Conservation (phyloP, 257 asterid species). For the Lithospermum erythrorhizon region DNA sequence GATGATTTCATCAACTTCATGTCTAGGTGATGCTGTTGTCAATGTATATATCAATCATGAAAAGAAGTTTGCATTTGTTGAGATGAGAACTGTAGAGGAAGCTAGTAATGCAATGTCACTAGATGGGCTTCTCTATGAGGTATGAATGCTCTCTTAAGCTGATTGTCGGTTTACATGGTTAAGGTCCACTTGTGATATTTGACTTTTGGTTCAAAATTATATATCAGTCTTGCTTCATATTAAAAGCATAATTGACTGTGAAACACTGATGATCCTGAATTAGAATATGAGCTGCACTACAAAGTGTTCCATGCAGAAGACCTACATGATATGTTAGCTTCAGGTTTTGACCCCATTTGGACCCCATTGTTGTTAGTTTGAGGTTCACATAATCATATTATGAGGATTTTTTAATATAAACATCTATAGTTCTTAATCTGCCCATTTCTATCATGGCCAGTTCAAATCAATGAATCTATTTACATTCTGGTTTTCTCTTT, state of each 20-base stretch:
- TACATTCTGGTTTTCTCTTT: not conserved
- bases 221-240: not conserved
- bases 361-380: too few relatives aligned
- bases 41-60: slow-evolving; percentile 92
- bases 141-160: slow-evolving; percentile 10
- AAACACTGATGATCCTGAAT: not conserved
- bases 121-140: slow-evolving; percentile 96
- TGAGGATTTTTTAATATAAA: not conserved
- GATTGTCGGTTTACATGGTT: not conserved
- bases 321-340: not conserved
- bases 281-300: not conserved
- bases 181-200: too few relatives aligned
- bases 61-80: slow-evolving; percentile 94
- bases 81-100: slow-evolving; percentile 97
- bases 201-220: too few relatives aligned
- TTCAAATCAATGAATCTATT: not conserved
- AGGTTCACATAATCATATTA: not conserved
- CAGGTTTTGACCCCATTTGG: not conserved
- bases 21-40: slow-evolving; percentile 93
- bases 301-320: not conserved
- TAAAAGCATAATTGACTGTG: not conserved
- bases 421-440: not conserved
- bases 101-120: slow-evolving; percentile 98
- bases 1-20: slow-evolving; percentile 3
- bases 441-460: not conserved